A percentile compares a stretch with the other conserved stretches of the same genome.
phyloP scores from a whole-genome alignment of 2,329 filamentous ascomycete species.

The Karstenula rhodostoma region DNA sequence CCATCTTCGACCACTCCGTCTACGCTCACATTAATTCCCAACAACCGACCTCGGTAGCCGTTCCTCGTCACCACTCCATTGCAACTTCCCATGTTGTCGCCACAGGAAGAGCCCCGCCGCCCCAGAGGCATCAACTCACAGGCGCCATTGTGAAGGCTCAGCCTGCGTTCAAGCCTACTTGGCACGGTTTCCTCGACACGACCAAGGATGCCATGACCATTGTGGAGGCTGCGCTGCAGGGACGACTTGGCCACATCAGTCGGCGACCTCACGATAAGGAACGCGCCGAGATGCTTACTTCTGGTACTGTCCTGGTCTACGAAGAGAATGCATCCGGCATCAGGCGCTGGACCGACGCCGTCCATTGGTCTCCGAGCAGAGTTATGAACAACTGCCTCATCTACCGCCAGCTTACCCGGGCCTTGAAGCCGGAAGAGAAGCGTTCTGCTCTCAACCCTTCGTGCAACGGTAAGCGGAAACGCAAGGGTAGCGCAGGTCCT shows the following conservation, averaged over 20 bases:
- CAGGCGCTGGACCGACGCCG: constrained; percentile 92
- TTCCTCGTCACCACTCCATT: constrained; percentile 41
- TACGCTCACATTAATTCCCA: constrained; percentile 38
- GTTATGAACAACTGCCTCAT: constrained; percentile 86
- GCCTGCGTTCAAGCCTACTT: constrained; percentile 67
- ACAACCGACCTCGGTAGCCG: constrained; percentile 29
- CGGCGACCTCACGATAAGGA: constrained; percentile 88
- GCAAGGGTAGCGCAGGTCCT: constrained; percentile 40
- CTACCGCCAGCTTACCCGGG: constrained; percentile 74
- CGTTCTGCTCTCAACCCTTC: constrained; percentile 47
- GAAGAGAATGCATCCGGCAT: constrained; percentile 90
- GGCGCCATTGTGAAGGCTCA: constrained; percentile 47
- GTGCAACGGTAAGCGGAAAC: constrained; percentile 48
- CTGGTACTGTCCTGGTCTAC: constrained; percentile 89
- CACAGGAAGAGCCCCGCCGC: constrained; percentile 37
- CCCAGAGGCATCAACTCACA: constrained; percentile 36
- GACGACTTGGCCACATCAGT: constrained; percentile 76
- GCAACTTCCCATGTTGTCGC: constrained; percentile 39
- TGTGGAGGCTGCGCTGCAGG: constrained; percentile 79
- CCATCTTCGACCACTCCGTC: constrained; percentile 42
- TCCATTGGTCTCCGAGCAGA: constrained; percentile 88
- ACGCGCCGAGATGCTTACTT: constrained; percentile 77
- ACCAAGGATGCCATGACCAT: constrained; percentile 80
- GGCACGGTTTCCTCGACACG: constrained; percentile 70
- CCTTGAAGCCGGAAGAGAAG: constrained; percentile 48